Evolutionary conservation across 805 yeast species (phyloP).

Genomic region (Ogataea polymorpha): DNA sequence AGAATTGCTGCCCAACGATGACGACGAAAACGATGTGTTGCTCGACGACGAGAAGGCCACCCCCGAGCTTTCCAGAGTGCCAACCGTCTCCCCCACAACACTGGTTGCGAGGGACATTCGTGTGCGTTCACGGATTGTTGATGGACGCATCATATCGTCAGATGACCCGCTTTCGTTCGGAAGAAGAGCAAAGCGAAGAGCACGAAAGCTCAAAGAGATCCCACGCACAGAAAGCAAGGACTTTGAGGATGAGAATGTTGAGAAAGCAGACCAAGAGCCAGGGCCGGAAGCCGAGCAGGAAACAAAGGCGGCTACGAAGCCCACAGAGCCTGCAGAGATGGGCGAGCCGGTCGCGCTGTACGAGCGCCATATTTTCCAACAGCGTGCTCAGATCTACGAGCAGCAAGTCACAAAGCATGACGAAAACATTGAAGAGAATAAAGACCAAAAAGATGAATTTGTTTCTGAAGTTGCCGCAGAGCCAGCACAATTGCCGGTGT

Average conservation of each 20-base stretch:
- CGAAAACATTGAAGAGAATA: neutral
- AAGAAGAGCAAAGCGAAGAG: constrained; percentile 5
- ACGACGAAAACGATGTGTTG: constrained; percentile 3
- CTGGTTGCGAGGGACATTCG: neutral
- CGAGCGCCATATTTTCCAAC: neutral
- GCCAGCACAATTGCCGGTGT: too few species aligned
- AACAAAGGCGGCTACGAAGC: neutral
- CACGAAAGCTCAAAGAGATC: neutral
- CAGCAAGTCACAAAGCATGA: neutral
- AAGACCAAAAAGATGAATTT: too few species aligned
- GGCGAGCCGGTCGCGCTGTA: neutral
- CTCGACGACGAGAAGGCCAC: neutral
- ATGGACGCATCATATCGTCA: constrained; percentile 12
- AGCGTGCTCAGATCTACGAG: neutral
- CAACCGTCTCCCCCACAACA: neutral
- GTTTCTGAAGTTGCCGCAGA: too few species aligned
- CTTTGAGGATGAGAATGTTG: neutral
- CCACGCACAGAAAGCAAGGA: constrained; percentile 1
- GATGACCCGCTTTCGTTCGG: constrained; percentile 21
- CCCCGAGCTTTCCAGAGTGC: too few species aligned
- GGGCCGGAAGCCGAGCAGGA: too few species aligned
- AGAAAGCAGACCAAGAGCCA: neutral
- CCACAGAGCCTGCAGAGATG: neutral
- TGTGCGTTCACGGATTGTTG: neutral
- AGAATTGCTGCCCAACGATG: neutral